Percentiles rank a stretch among this genome's conserved stretches.
phyloP scores from a whole-genome alignment of 2,329 filamentous ascomycete species.

The Fusarium decemcellulare region DNA sequence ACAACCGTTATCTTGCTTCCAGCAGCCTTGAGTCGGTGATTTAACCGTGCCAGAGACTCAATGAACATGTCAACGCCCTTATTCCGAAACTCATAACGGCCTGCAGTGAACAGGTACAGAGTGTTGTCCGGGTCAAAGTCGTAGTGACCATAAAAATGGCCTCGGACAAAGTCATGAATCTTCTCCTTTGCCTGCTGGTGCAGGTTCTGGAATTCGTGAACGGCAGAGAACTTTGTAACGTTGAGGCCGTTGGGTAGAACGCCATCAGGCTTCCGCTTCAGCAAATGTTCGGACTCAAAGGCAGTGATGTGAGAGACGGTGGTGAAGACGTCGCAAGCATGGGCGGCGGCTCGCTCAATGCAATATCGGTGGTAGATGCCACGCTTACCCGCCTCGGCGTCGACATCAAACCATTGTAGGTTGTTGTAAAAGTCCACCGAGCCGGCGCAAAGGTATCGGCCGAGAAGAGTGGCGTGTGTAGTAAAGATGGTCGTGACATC shows the following conservation, averaged over 20 bases:
- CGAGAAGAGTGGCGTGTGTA: conserved; percentile 94
- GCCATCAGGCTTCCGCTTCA: conserved; percentile 97
- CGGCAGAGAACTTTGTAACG: conserved; percentile 95
- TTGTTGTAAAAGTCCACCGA: conserved; percentile 99
- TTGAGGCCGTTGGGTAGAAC: conserved; percentile 97
- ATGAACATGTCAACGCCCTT: conserved; percentile 99
- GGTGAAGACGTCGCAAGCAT: conserved; percentile 96
- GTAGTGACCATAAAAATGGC: conserved; percentile 98
- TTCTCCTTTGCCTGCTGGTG: conserved; percentile 98
- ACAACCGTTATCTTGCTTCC: conserved; percentile 95
- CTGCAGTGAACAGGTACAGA: conserved; percentile 96
- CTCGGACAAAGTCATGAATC: conserved; percentile 97
- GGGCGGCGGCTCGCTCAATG: conserved; percentile 93
- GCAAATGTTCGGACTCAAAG: conserved; percentile 96
- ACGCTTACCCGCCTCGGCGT: conserved; percentile 96
- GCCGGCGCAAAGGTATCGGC: conserved; percentile 95
- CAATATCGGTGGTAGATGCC: conserved; percentile 99
- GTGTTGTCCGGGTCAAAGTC: conserved; percentile 98
- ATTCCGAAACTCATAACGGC: conserved; percentile 97
- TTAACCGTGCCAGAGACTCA: conserved; percentile 92
- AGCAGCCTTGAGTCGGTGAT: conserved; percentile 88
- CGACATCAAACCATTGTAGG: conserved; percentile 95
- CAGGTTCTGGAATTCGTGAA: conserved; percentile 99
- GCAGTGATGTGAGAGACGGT: conserved; percentile 99
- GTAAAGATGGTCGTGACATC: conserved; percentile 99